Base-by-base conservation (phyloP, 2,329 filamentous ascomycete genomes). In the Niveomyces coronatus region DNA sequence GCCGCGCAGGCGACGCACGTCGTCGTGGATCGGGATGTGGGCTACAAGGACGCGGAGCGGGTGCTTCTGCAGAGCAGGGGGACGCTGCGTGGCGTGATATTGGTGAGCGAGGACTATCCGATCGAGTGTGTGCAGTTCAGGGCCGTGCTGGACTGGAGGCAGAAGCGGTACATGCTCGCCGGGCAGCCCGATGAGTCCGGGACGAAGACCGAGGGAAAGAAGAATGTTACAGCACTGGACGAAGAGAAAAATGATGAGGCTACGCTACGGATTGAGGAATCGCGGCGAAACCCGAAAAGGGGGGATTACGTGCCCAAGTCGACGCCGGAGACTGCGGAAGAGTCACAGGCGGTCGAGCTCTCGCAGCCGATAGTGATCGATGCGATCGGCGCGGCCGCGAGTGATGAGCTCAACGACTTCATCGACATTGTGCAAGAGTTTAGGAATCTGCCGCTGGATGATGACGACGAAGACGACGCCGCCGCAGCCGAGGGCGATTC, bases 31-130 rank as follows among this genome's bases (percentile, higher is more conserved):
- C 80, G 76, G 46, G 60, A 60, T 1, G 60, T 91, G 35, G 63
- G 62, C 1, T 88, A 78, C 51, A 58, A 67, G 4, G 74, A 87
- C 40, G 64, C 94, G 6, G 55, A 79, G 39, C 63, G 60, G 9
- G 67, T 73, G 20, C 48, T 50, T 20, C 11, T 14, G 14, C 3
- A 8, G 9, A 13, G 23, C 49, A 35, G 16, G 41, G 19, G 46
- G 8, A 43, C 31, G 35, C 37, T 44, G 1, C 39, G 44, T 2
- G 49, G 62, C 30, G 53, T 61, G 5, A 50, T 67, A 2, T 48
- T 94, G 3, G 78, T 87, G 9, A 81, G 78, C 41, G 79, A 84
- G 34, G 62, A 67, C 0, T 89, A 82, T 48, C 74, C 79, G 1
- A 61, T 80, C 3, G 81, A 87, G 40, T 87, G 82, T 45, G 69